Evolutionary conservation across 805 yeast species (phyloP).

Genomic region (Schwanniomyces polymorphus): DNA sequence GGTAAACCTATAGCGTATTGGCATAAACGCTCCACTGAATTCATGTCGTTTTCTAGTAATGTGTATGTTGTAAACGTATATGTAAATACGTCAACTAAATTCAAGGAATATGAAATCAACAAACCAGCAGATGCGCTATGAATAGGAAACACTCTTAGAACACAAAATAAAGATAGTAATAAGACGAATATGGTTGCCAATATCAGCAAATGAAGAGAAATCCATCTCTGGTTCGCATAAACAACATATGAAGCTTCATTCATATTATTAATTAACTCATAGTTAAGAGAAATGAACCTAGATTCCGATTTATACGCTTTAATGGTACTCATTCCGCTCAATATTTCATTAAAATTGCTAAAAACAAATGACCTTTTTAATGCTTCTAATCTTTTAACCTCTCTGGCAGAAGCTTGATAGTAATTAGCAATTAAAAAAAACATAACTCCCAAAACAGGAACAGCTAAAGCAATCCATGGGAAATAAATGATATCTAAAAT

Average conservation of each 20-base stretch:
- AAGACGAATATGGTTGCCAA: slow-evolving; percentile 53
- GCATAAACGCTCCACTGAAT: slow-evolving; percentile 69
- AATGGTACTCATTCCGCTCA: slow-evolving; percentile 66
- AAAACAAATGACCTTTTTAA: slow-evolving; percentile 68
- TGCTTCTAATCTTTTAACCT: slow-evolving; percentile 75
- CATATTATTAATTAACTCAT: slow-evolving; percentile 52
- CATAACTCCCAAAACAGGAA: slow-evolving; percentile 51
- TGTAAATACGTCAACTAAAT: slow-evolving; percentile 55
- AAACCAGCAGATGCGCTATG: slow-evolving; percentile 68
- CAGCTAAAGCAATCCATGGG: slow-evolving; percentile 72
- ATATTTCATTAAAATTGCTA: slow-evolving; percentile 67
- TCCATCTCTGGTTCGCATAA: slow-evolving; percentile 72
- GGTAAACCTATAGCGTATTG: slow-evolving; percentile 64
- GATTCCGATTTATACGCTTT: slow-evolving; percentile 52
- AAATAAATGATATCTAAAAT: slow-evolving; percentile 66
- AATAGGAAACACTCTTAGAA: slow-evolving; percentile 58
- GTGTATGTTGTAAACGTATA: slow-evolving; percentile 43
- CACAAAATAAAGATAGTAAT: slow-evolving; percentile 58
- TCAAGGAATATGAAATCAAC: slow-evolving; percentile 59
- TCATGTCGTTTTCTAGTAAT: slow-evolving; percentile 74
- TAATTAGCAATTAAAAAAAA: slow-evolving; percentile 48
- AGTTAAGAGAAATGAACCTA: slow-evolving; percentile 50
- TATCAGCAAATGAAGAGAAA: slow-evolving; percentile 59
- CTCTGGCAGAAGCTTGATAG: slow-evolving; percentile 73
- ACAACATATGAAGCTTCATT: slow-evolving; percentile 67